These are phyloP conservation scores for Cicer bijugum DNA, from an alignment of 306 rosid species.

Conservation along the genomic window DNA sequence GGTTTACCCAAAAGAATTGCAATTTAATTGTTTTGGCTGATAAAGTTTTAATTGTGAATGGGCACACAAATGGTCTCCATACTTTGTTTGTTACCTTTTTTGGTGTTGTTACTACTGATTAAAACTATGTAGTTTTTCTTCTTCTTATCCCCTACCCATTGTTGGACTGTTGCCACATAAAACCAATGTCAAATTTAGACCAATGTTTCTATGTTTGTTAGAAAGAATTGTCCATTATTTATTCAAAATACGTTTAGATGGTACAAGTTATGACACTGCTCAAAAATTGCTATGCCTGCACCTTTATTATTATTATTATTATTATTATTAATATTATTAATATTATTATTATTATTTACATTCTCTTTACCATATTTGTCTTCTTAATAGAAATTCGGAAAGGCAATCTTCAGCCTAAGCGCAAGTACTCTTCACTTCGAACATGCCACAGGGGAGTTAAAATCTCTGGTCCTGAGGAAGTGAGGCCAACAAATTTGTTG, in stretches of 20 bases:
- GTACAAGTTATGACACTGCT: conserved; percentile 11
- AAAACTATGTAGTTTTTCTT: conserved; percentile 4
- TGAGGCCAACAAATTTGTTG: conserved; percentile 6
- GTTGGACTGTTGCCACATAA: background rate
- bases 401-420: conserved; percentile 39
- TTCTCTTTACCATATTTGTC: conserved; percentile 4
- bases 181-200: background rate
- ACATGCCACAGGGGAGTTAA: conserved; percentile 56
- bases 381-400: conserved; percentile 46
- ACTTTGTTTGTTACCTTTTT: conserved; percentile 23
- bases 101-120: background rate
- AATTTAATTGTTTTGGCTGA: conserved; percentile 23
- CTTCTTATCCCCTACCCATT: background rate
- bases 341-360: background rate
- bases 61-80: background rate
- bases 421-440: conserved; percentile 52
- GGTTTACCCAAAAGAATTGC: background rate
- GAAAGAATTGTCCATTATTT: conserved; percentile 17
- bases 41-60: background rate
- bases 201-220: conserved; percentile 2
- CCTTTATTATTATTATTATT: conserved; percentile 1
- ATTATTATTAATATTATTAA: too few species aligned
- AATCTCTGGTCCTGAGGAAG: conserved; percentile 53
- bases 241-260: conserved; percentile 1
- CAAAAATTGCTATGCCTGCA: conserved; percentile 15